Evolutionary conservation across 352 stramenopile genomes (phyloP).

Genomic region (Globisporangium rhizosaccharum): DNA sequence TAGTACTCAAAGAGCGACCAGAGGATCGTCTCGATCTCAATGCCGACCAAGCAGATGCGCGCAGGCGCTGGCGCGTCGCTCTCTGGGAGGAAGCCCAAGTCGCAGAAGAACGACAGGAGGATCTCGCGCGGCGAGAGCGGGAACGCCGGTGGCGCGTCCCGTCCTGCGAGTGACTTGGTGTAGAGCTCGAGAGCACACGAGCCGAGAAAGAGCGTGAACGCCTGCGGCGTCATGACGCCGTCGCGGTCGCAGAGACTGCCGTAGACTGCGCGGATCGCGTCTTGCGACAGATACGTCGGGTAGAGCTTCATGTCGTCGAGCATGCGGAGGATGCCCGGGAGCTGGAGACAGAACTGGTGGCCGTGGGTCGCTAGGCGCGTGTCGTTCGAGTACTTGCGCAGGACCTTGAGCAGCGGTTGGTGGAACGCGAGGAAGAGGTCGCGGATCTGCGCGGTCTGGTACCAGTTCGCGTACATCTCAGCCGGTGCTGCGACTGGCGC

Average conservation of each 20-base stretch:
- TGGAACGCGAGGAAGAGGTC: slow-evolving; percentile 63
- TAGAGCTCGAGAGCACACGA: slow-evolving; percentile 61
- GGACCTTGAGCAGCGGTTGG: slow-evolving; percentile 38
- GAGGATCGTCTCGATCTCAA: slow-evolving; percentile 61
- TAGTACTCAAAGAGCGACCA: slow-evolving; percentile 85
- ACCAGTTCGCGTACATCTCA: slow-evolving; percentile 44
- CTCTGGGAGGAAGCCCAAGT: slow-evolving; percentile 45
- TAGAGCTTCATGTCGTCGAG: slow-evolving; percentile 61
- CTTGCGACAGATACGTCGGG: slow-evolving; percentile 41
- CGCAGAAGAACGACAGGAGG: slow-evolving; percentile 60
- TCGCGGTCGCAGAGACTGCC: slow-evolving; percentile 27
- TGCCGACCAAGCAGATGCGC: slow-evolving; percentile 57
- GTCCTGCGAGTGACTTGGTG: slow-evolving; percentile 16
- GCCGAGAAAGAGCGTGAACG: slow-evolving; percentile 55
- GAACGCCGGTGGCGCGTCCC: slow-evolving; percentile 13
- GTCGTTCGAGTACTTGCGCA: slow-evolving; percentile 51
- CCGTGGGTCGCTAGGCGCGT: slow-evolving; percentile 26
- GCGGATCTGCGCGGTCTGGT: slow-evolving; percentile 41
- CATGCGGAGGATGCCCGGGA: slow-evolving; percentile 36
- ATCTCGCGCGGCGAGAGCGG: slow-evolving; percentile 58
- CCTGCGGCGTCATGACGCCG: slow-evolving; percentile 31
- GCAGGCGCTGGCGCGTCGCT: slow-evolving; percentile 31
- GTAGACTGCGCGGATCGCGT: slow-evolving; percentile 47
- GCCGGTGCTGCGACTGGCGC: background rate
- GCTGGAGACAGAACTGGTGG: slow-evolving; percentile 43